phyloP scores from a whole-genome alignment of 768 basidiomycete species.

The Mycena sanguinolenta region DNA sequence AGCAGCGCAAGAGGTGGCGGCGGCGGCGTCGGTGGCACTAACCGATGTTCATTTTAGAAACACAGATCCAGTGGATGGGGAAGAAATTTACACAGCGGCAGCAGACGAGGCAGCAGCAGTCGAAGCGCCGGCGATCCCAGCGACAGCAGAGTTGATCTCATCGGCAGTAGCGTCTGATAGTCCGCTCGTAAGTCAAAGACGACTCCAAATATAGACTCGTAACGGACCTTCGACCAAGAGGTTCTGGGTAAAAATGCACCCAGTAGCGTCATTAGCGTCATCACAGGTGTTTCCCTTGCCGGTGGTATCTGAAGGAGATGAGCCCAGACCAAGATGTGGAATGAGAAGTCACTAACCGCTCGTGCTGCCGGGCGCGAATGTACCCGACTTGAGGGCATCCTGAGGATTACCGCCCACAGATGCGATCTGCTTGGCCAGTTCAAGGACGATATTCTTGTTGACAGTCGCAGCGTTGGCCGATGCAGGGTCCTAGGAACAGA shows the following conservation, averaged over 20 bases:
- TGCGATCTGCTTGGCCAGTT: constrained; percentile 74
- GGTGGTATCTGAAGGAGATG: constrained; percentile 55
- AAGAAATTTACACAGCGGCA: too few relatives aligned
- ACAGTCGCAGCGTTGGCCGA: constrained; percentile 66
- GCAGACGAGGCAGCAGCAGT: too few relatives aligned
- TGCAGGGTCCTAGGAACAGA: constrained; percentile 66
- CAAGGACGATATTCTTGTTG: constrained; percentile 75
- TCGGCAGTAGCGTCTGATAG: constrained; percentile 61
- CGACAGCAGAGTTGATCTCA: constrained; percentile 69
- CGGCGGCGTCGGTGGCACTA: too few relatives aligned
- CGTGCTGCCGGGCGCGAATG: constrained; percentile 69
- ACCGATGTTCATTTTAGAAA: too few relatives aligned
- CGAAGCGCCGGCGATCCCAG: constrained; percentile 42
- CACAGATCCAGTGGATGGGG: too few relatives aligned
- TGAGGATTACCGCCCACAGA: constrained; percentile 73
- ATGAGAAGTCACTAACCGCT: constrained; percentile 34
- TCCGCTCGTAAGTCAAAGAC: background rate
- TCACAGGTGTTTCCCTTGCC: constrained; percentile 70
- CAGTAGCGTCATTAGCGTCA: constrained; percentile 62
- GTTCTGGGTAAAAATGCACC: constrained; percentile 77
- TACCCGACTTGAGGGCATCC: constrained; percentile 70
- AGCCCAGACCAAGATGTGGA: background rate
- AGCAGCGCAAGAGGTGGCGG: constrained; percentile 26
- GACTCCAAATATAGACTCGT: too few relatives aligned
- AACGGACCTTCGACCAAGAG: constrained; percentile 51